Percentiles rank a stretch among this genome's conserved stretches.
Evolutionary conservation across 2,329 filamentous ascomycete genomes (phyloP).

Genomic region (Talaromyces islandicus): DNA sequence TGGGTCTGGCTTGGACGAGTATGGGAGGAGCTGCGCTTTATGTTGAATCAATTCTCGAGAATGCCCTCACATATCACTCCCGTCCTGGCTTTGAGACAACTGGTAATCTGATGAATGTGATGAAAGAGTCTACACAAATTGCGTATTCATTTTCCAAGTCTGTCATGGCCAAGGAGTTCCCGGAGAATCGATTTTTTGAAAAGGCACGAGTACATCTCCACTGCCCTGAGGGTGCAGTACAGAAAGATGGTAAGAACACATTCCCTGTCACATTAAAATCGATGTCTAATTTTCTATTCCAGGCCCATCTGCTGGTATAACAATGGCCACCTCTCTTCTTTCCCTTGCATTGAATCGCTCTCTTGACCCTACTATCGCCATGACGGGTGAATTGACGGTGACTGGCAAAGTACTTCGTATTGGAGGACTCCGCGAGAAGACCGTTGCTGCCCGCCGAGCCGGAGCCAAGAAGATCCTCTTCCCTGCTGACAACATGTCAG

Average conservation of each 20-base stretch:
- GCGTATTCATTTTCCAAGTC: conserved; percentile 96
- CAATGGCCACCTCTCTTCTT: conserved; percentile 91
- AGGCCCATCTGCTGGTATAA: conserved; percentile 84
- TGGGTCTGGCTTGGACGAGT: conserved; percentile 97
- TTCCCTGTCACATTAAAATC: conserved; percentile 2
- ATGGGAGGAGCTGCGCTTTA: conserved; percentile 96
- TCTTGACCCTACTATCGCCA: conserved; percentile 81
- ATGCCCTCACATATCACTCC: conserved; percentile 65
- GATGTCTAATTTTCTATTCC: conserved; percentile 10
- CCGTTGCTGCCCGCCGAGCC: conserved; percentile 84
- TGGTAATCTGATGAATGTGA: conserved; percentile 89
- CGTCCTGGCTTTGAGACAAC: conserved; percentile 81
- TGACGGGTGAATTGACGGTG: conserved; percentile 96
- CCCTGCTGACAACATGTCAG: conserved; percentile 88
- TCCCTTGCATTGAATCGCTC: conserved; percentile 74
- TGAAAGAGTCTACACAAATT: conserved; percentile 95
- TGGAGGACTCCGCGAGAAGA: conserved; percentile 92
- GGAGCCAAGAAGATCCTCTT: conserved; percentile 93
- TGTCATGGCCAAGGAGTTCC: conserved; percentile 75
- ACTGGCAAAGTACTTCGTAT: conserved; percentile 96
- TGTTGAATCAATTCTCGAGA: conserved; percentile 92
- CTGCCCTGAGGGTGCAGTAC: conserved; percentile 91
- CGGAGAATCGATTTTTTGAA: conserved; percentile 91
- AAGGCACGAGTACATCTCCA: conserved; percentile 93
- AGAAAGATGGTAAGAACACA: conserved; percentile 66